Evolutionary conservation across 352 stramenopile species (phyloP).

Genomic region (Phytophthora pseudosyringae): DNA sequence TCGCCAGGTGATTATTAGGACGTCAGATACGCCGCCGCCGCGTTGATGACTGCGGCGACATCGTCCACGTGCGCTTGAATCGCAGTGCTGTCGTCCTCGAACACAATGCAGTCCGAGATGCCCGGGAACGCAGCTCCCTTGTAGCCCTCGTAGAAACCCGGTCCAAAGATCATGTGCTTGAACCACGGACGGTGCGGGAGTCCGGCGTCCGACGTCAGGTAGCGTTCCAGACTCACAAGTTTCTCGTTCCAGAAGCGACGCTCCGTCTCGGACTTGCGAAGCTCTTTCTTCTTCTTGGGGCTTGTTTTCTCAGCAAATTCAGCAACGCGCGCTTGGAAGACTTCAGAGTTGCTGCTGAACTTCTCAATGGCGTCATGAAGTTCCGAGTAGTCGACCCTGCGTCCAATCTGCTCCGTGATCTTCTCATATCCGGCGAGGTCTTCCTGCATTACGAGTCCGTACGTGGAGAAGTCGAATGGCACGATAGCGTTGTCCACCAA

Average conservation of each 20-base stretch:
- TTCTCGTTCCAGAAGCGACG: conserved; percentile 28
- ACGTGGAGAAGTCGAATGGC: conserved; percentile 78
- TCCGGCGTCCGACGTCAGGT: conserved; percentile 44
- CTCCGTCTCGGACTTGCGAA: conserved; percentile 7
- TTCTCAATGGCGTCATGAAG: conserved; percentile 50
- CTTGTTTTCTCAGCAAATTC: conserved; percentile 3
- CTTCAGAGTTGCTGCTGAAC: conserved; percentile 38
- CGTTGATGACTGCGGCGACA: conserved; percentile 41
- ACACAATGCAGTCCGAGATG: conserved; percentile 51
- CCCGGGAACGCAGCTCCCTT: conserved; percentile 52
- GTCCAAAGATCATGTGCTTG: conserved; percentile 58
- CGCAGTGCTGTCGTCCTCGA: conserved; percentile 38
- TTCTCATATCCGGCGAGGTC: conserved; percentile 43
- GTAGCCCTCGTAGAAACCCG: conserved; percentile 61
- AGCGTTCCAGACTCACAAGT: conserved; percentile 42
- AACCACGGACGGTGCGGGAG: conserved; percentile 57
- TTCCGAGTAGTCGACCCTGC: conserved; percentile 37
- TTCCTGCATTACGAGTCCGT: conserved; percentile 63
- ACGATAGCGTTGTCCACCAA: conserved; percentile 61
- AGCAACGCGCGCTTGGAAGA: conserved; percentile 33
- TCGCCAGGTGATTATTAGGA: not conserved
- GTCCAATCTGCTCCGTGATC: conserved; percentile 26
- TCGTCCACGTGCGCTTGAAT: conserved; percentile 54
- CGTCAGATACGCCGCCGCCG: conserved; percentile 42
- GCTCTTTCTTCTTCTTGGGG: conserved; percentile 12